Conservation (phyloP, 352 stramenopile species). For the Globisporangium megalacanthum region DNA sequence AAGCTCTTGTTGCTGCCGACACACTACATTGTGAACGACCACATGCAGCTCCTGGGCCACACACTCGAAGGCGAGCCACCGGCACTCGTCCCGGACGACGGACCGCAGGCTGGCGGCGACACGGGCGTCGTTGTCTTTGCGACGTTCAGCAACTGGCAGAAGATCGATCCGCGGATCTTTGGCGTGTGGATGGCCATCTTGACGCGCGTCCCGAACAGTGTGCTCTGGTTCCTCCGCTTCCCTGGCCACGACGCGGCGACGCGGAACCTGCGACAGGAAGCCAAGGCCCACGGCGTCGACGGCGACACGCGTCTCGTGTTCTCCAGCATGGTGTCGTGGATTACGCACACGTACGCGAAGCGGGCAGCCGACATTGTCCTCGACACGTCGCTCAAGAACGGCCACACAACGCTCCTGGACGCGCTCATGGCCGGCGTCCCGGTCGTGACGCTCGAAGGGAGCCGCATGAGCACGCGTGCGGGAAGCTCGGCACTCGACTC, state of each 20-base stretch:
- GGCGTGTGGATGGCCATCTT: constrained; percentile 78
- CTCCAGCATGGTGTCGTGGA: constrained; percentile 52
- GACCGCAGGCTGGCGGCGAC: constrained; percentile 3
- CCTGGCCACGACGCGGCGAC: constrained; percentile 39
- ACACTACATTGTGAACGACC: constrained; percentile 83
- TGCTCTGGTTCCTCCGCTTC: constrained; percentile 79
- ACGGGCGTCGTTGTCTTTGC: constrained; percentile 55
- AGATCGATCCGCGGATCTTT: constrained; percentile 77
- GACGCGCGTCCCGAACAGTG: constrained; percentile 44
- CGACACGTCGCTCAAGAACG: constrained; percentile 82
- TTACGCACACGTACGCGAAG: constrained; percentile 75
- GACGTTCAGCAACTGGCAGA: constrained; percentile 87
- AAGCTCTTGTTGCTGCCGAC: constrained; percentile 65
- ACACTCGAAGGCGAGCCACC: constrained; percentile 26
- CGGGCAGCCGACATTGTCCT: constrained; percentile 66
- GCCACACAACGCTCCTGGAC: constrained; percentile 78
- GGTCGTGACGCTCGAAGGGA: constrained; percentile 60
- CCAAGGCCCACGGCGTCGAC: constrained; percentile 44
- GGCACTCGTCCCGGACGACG: constrained; percentile 12
- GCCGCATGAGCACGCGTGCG: constrained; percentile 63
- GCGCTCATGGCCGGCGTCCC: constrained; percentile 74
- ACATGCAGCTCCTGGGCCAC: constrained; percentile 71
- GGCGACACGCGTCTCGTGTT: constrained; percentile 52
- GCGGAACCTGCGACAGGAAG: constrained; percentile 43
- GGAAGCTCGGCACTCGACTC: constrained; percentile 49